Evolutionary conservation across 2,329 filamentous ascomycete genomes (phyloP).

Genomic region (Xylaria sp.): DNA sequence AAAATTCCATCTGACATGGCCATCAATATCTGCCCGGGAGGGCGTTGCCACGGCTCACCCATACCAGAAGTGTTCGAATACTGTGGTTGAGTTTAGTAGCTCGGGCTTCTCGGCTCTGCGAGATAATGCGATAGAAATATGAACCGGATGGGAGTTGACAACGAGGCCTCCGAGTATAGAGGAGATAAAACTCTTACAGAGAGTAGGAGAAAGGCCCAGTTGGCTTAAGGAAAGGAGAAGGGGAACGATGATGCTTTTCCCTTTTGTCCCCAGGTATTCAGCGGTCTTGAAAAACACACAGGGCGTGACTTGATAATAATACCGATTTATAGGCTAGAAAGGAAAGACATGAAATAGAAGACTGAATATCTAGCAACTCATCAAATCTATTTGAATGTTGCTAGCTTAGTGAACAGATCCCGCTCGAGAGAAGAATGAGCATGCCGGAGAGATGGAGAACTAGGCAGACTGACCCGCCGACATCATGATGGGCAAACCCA

Average conservation of each 20-base stretch:
- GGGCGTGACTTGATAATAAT: not conserved
- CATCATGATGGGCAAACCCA: not conserved
- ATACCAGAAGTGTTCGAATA: conserved; percentile 11
- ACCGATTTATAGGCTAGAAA: not conserved
- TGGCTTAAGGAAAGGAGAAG: not conserved
- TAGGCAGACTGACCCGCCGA: not conserved
- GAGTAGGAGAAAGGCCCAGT: not conserved
- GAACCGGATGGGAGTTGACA: not conserved
- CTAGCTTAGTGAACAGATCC: not conserved
- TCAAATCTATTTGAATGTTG: not conserved
- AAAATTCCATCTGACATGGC: conserved; percentile 30
- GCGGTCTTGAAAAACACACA: not conserved
- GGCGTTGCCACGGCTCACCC: not conserved
- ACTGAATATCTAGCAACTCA: not conserved
- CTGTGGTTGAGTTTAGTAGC: not conserved
- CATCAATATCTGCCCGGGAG: conserved; percentile 2
- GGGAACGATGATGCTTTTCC: not conserved
- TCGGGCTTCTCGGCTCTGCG: not conserved
- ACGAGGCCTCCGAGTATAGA: not conserved
- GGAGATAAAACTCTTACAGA: not conserved
- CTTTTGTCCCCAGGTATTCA: not conserved
- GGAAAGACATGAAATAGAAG: no score
- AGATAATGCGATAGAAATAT: not conserved
- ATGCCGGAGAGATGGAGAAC: not conserved
- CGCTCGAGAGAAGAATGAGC: not conserved